phyloP scores from a whole-genome alignment of 306 rosid species.

The Trichosanthes cucumerina region DNA sequence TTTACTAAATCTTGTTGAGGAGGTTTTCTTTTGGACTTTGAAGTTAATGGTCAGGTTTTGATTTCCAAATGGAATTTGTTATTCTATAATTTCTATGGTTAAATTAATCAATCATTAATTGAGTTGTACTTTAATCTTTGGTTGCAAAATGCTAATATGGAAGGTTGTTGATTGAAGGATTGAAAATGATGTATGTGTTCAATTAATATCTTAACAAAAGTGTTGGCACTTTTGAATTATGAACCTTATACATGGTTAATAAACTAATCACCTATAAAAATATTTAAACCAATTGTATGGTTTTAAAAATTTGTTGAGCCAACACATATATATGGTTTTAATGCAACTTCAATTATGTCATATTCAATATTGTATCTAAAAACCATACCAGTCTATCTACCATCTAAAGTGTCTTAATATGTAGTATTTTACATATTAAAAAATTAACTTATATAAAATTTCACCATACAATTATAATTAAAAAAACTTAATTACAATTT shows the following conservation, averaged over 20 bases:
- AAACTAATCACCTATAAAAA: not conserved
- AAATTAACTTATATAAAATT: no score
- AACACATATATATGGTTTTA: no score
- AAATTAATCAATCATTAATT: not conserved
- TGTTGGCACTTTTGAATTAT: not conserved
- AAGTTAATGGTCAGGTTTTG: not conserved
- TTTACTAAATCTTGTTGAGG: not conserved
- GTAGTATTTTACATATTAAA: no score
- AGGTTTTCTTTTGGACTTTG: not conserved
- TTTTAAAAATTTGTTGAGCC: no score
- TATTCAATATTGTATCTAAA: no score
- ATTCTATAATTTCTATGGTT: not conserved
- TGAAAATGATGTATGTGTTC: not conserved
- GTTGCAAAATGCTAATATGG: not conserved
- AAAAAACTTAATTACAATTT: no score
- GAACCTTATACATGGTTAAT: not conserved
- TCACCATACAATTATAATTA: no score
- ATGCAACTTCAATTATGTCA: no score
- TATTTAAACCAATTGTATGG: not conserved
- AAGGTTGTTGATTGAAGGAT: not conserved
- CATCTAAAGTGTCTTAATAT: no score
- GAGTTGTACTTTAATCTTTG: not conserved
- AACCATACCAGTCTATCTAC: no score
- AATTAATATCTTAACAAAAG: not conserved
- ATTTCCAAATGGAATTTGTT: not conserved